Conservation (phyloP, 1,284 basidiomycete genomes). For the Moesziomyces sp. region DNA sequence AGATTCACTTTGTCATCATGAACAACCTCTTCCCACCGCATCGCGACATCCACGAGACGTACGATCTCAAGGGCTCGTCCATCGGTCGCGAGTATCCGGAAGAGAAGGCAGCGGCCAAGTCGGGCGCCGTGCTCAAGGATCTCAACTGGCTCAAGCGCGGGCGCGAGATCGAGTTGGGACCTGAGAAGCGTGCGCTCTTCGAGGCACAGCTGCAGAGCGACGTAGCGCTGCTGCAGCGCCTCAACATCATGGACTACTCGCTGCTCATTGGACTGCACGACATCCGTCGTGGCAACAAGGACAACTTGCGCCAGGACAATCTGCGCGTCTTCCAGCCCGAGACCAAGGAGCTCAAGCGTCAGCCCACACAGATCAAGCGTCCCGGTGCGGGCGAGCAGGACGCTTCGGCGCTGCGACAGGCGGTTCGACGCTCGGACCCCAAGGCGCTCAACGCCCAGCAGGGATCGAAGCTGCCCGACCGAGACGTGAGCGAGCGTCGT, state of each 20-base stretch:
- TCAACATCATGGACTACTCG: constrained; percentile 96
- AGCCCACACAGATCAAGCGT: constrained; percentile 43
- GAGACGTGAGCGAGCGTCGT: constrained; percentile 77
- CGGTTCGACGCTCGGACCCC: constrained; percentile 83
- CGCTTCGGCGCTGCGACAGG: constrained; percentile 72
- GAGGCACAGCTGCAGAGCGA: constrained; percentile 90
- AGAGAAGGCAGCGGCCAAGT: constrained; percentile 81
- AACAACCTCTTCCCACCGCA: constrained; percentile 99
- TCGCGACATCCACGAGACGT: constrained; percentile 96
- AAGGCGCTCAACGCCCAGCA: constrained; percentile 76
- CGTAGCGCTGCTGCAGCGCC: constrained; percentile 81
- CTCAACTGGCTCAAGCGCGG: constrained; percentile 91
- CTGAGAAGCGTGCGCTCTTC: constrained; percentile 89
- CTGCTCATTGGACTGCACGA: constrained; percentile 93
- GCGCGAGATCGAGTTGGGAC: constrained; percentile 85
- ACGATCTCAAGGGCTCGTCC: constrained; percentile 94
- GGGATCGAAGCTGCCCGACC: constrained; percentile 76
- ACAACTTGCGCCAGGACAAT: constrained; percentile 88
- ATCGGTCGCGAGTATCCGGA: constrained; percentile 89
- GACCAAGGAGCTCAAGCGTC: constrained; percentile 55
- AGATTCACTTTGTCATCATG: constrained; percentile 99
- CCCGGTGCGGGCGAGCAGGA: constrained; percentile 69
- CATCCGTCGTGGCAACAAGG: constrained; percentile 86
- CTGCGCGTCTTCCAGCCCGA: constrained; percentile 88
- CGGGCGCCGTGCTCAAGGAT: constrained; percentile 91